These are phyloP conservation scores for Colletotrichum aenigma DNA, from an alignment of 2,329 filamentous ascomycete species.

Conservation along the genomic window DNA sequence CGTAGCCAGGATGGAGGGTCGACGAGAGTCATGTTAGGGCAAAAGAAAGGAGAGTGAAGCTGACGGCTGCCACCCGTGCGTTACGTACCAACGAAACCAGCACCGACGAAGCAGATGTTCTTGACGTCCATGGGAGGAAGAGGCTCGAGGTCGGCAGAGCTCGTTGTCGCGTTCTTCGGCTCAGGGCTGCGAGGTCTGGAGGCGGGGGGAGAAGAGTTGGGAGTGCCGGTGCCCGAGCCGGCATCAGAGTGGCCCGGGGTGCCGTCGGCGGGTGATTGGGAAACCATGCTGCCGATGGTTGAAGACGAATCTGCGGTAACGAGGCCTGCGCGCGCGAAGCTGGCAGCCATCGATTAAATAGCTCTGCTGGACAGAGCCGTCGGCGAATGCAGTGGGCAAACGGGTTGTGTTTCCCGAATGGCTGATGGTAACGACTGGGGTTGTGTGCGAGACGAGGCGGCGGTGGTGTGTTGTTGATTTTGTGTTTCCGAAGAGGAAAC, in stretches of 20 bases:
- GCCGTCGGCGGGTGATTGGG: slow-evolving; percentile 4
- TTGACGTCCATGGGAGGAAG: slow-evolving; percentile 24
- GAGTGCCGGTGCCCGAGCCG: slow-evolving; percentile 17
- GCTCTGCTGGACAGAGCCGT: slow-evolving; percentile 3
- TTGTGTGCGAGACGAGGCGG: not conserved
- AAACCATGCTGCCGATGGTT: slow-evolving; percentile 16
- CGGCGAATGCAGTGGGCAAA: not conserved
- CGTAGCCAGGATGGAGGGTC: not conserved
- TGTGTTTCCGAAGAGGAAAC: not conserved
- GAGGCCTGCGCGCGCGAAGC: not conserved
- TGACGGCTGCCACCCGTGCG: not conserved
- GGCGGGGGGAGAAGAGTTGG: slow-evolving; percentile 21
- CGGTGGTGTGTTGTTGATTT: not conserved
- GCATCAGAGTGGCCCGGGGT: slow-evolving; percentile 19
- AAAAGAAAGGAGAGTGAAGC: not conserved
- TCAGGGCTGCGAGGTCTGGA: slow-evolving; percentile 21
- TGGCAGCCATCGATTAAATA: slow-evolving; percentile 13
- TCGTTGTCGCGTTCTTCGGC: not conserved
- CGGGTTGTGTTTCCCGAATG: not conserved
- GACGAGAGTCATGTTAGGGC: not conserved
- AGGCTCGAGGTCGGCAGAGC: slow-evolving; percentile 4
- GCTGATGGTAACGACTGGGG: not conserved
- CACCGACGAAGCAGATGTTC: slow-evolving; percentile 76
- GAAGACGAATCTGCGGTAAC: slow-evolving; percentile 13
- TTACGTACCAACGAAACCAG: slow-evolving; percentile 76